Conservation (phyloP, 805 yeast species). For the Tetrapisispora pingtungensis region DNA sequence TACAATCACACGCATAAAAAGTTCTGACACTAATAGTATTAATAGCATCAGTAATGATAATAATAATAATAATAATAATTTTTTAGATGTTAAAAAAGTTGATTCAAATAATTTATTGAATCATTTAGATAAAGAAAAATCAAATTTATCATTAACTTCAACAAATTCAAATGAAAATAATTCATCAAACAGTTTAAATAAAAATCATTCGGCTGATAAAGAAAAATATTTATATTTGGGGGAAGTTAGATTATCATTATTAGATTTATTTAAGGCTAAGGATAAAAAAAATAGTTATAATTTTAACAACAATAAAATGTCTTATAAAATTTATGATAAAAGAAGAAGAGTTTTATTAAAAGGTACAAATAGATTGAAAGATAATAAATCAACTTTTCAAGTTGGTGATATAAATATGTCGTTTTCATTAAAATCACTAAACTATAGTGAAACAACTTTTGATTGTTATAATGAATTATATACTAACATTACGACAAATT, state of each 20-base stretch:
- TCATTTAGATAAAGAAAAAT: background rate
- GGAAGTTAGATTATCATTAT: slow-evolving; percentile 22
- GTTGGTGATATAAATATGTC: slow-evolving; percentile 22
- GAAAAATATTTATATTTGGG: slow-evolving; percentile 23
- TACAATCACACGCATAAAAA: background rate
- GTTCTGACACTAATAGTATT: background rate
- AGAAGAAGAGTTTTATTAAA: slow-evolving; percentile 4
- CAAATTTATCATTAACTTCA: slow-evolving; percentile 1
- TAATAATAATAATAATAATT: too few relatives aligned
- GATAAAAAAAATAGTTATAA: slow-evolving; percentile 12
- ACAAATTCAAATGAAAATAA: slow-evolving; percentile 1
- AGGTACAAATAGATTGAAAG: slow-evolving; percentile 1
- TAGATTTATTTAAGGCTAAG: slow-evolving; percentile 19
- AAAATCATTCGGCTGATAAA: background rate
- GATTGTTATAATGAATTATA: slow-evolving; percentile 19
- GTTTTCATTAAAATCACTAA: slow-evolving; percentile 11
- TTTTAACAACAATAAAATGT: slow-evolving; percentile 12
- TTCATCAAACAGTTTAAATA: background rate
- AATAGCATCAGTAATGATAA: background rate
- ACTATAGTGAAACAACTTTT: slow-evolving; percentile 12
- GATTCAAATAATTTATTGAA: background rate
- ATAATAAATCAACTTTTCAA: slow-evolving; percentile 3
- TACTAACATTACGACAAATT: slow-evolving; percentile 5
- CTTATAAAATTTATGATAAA: slow-evolving; percentile 23
- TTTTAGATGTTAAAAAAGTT: background rate